phyloP scores from a whole-genome alignment of 306 rosid species.

The Spatholobus suberectus region DNA sequence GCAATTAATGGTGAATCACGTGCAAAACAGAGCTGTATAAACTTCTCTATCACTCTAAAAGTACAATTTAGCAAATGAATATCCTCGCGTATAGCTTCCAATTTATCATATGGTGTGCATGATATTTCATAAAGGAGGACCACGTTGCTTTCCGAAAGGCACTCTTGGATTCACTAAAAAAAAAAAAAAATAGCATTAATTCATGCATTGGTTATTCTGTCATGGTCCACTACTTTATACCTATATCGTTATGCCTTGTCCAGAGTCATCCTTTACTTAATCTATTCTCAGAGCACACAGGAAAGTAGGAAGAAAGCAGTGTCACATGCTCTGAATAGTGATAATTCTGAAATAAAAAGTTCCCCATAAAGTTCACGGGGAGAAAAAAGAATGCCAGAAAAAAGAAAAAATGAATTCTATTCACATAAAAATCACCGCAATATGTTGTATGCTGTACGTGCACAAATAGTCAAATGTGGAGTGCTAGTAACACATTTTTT shows the following conservation, averaged over 20 bases:
- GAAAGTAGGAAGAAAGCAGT: background rate
- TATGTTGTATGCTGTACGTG: background rate
- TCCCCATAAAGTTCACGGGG: background rate
- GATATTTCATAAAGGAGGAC: constrained; percentile 42
- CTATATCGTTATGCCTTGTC: background rate
- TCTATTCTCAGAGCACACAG: constrained; percentile 15
- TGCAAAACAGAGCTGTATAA: constrained; percentile 37
- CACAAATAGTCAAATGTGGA: background rate
- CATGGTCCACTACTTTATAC: constrained; percentile 27
- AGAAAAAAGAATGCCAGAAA: background rate
- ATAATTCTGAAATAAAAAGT: background rate
- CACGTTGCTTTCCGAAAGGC: constrained; percentile 45
- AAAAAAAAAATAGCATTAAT: constrained; percentile 33
- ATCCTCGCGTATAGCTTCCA: constrained; percentile 10
- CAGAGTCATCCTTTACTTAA: background rate
- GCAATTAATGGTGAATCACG: constrained; percentile 20
- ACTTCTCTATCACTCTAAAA: constrained; percentile 40
- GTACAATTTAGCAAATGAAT: constrained; percentile 19
- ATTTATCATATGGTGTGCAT: constrained; percentile 35
- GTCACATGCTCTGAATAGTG: background rate
- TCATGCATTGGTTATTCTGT: constrained; percentile 41
- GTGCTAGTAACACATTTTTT: too few relatives aligned
- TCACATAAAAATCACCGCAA: background rate
- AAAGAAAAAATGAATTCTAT: background rate
- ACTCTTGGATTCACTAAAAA: constrained; percentile 41